phyloP scores from a whole-genome alignment of 306 rosid genomes.

The Dryas octopetala region DNA sequence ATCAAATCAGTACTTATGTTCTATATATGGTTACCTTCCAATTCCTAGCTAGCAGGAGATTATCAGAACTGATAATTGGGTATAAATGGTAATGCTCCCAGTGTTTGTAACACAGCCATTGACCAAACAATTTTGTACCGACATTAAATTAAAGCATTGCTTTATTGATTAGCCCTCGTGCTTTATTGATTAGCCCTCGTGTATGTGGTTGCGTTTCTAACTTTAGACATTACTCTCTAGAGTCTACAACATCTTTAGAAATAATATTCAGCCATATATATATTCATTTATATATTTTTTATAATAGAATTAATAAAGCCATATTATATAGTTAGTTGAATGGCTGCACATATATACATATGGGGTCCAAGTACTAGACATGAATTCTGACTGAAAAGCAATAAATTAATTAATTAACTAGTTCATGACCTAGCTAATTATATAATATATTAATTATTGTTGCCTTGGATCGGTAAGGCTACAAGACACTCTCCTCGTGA shows the following conservation, averaged over 20 bases:
- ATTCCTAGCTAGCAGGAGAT: no score
- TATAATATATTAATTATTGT: background rate
- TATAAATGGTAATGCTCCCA: background rate
- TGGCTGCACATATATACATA: no score
- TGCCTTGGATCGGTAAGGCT: background rate
- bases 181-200: background rate
- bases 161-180: no score
- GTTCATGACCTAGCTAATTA: background rate
- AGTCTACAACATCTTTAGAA: no score
- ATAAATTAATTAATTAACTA: background rate
- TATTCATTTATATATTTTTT: no score
- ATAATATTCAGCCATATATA: no score
- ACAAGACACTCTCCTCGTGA: background rate
- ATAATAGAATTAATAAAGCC: no score
- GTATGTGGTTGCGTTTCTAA: background rate
- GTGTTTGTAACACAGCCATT: background rate
- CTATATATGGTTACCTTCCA: no score
- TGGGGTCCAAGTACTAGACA: background rate
- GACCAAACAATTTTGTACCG: background rate
- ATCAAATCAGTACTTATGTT: no score
- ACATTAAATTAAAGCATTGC: background rate
- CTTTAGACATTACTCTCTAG: background rate
- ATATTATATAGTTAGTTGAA: no score
- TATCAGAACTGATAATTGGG: no score
- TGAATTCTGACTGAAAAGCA: slow-evolving; percentile 2